Evolutionary conservation across 441 rosid species (phyloP).

Genomic region (Mallotus repandus): DNA sequence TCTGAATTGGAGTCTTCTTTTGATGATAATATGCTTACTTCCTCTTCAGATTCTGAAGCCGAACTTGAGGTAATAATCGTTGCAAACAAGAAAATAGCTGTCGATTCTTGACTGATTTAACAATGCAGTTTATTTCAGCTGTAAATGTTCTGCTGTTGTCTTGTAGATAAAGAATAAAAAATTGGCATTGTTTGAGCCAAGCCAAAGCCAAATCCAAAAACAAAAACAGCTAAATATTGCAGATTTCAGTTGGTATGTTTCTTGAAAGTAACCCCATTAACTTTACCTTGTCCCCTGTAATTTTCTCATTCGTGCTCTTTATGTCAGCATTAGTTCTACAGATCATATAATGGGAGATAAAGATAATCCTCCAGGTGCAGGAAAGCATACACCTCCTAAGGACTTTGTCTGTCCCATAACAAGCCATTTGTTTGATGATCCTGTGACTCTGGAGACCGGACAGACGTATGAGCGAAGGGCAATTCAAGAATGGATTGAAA

Average conservation of each 20-base stretch:
- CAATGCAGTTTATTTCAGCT: constrained; percentile 32
- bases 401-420: constrained; percentile 80
- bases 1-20: constrained; percentile 35
- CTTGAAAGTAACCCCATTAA: constrained; percentile 9
- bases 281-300: constrained; percentile 19
- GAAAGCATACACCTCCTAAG: constrained; percentile 56
- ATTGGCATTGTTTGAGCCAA: constrained; percentile 36
- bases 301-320: constrained; percentile 34
- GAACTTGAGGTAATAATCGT: constrained; percentile 42
- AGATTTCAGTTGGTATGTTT: constrained; percentile 46
- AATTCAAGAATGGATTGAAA: constrained; percentile 66
- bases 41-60: constrained; percentile 42
- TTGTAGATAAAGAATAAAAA: constrained; percentile 45
- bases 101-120: constrained; percentile 30
- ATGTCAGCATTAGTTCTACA: constrained; percentile 31
- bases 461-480: constrained; percentile 79
- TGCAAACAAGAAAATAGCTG: constrained; percentile 26
- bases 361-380: constrained; percentile 39
- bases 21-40: constrained; percentile 24
- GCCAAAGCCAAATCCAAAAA: constrained; percentile 27
- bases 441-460: constrained; percentile 80
- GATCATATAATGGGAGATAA: constrained; percentile 47
- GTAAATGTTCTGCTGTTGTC: constrained; percentile 28
- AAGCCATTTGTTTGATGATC: constrained; percentile 58
- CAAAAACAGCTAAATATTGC: constrained; percentile 37